Evolutionary conservation across 2,329 filamentous ascomycete genomes (phyloP), one percentile per base, ranked within the genome.

Genomic region (Neonectria hederae): DNA sequence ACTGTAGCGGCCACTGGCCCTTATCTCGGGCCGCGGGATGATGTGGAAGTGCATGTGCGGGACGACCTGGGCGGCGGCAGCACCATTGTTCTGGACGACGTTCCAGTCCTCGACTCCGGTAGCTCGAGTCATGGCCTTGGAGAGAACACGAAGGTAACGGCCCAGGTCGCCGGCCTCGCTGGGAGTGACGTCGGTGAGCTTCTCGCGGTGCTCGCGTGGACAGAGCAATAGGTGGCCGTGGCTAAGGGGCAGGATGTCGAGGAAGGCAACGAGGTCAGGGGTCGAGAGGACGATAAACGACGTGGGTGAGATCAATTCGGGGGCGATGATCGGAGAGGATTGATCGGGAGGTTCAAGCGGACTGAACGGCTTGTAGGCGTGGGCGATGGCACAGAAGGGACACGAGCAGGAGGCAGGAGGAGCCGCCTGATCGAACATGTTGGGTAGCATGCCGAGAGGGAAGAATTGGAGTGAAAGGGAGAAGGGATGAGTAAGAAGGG

Each of bases 41-140:
- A 98, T 86, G 73, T 99, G 96, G 77, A 97, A 98, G 78, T 99
- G 95, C 53, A 97, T 90, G 78, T 98, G 95, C 22, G 92, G 91
- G 2, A 98, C 94, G 17, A 97, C 93, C 81, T 98, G 95, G 2
- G 94, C 94, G 2, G 95, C 95, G 32, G 93, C 88, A 4, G 90
- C 90, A 17, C 95, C 93, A 72, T 97, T 98, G 77, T 98, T 98
- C 82, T 98, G 95, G 59, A 98, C 93, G 30, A 98, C 89, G 78
- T 99, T 99, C 91, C 95, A 98, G 80, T 97, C 94, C 54, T 84
- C 84, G 1, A 93, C 87, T 10, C 90, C 91, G 2, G 90, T 92
- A 0, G 89, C 88, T 55, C 83, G 84, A 32, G 89, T 86, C 40
- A 97, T 84, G 0, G 92, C 92, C 21, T 87, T 83, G 19, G 91